Conservation (phyloP, 345 rosid species). For the Citrus mangshanensis region DNA sequence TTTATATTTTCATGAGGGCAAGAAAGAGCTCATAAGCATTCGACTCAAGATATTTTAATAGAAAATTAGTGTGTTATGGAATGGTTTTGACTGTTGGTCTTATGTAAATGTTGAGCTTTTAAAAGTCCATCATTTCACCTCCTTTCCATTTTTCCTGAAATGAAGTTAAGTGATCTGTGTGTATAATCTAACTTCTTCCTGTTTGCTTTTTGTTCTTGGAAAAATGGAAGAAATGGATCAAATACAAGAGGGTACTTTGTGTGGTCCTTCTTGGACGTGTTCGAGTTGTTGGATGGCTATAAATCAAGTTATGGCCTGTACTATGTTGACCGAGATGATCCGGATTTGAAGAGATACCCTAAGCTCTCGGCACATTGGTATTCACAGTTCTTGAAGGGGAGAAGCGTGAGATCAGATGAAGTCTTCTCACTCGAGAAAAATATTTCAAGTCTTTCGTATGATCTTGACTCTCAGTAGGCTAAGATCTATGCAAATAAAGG, state of each 20-base stretch:
- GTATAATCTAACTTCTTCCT: neutral
- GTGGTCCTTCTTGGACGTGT: constrained; percentile 48
- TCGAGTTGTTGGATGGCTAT: constrained; percentile 38
- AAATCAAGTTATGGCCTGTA: constrained; percentile 30
- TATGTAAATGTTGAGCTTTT: neutral
- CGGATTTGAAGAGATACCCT: constrained; percentile 36
- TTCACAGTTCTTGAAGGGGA: constrained; percentile 43
- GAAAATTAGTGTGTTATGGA: neutral
- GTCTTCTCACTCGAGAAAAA: neutral
- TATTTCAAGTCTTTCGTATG: neutral
- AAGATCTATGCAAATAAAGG: neutral
- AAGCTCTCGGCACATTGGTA: constrained; percentile 54
- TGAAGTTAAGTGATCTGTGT: neutral
- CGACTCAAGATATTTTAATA: neutral
- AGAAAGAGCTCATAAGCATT: neutral
- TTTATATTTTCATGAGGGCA: neutral
- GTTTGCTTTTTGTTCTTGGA: neutral
- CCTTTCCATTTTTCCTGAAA: too few species aligned
- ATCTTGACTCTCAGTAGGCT: neutral
- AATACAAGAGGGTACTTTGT: constrained; percentile 47
- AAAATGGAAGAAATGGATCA: constrained; percentile 40
- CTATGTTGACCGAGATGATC: constrained; percentile 49
- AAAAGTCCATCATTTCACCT: neutral
- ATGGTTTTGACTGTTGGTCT: neutral
- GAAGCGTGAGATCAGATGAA: neutral